Conservation (phyloP, 1,139 yeast species). For the Scheffersomyces quercinus region DNA sequence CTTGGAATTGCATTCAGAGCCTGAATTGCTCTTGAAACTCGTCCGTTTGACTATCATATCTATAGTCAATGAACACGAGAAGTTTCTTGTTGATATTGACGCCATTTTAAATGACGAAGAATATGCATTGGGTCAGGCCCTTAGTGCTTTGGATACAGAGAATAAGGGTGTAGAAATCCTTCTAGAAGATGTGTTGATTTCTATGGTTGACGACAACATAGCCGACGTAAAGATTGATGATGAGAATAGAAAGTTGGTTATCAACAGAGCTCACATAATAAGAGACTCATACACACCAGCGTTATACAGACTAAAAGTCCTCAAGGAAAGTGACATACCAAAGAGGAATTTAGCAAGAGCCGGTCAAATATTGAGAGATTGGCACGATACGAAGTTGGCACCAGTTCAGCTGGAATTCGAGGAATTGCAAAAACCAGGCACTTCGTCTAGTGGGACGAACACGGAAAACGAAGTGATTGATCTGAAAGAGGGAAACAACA, state of each 20-base stretch:
- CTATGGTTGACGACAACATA: conserved; percentile 24
- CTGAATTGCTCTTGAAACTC: conserved; percentile 20
- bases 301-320: conserved; percentile 19
- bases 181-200: conserved; percentile 22
- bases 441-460: too few species aligned
- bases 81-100: conserved; percentile 15
- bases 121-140: conserved; percentile 22
- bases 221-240: conserved; percentile 34
- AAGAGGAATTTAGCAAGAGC: conserved; percentile 19
- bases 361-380: conserved; percentile 14
- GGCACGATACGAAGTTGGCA: conserved; percentile 22
- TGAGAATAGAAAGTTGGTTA: conserved; percentile 15
- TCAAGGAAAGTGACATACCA: conserved; percentile 24
- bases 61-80: conserved; percentile 25
- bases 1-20: conserved; percentile 13
- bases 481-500: background rate
- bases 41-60: conserved; percentile 29
- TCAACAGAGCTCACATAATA: conserved; percentile 18
- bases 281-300: conserved; percentile 34
- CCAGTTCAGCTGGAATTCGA: conserved; percentile 12
- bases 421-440: background rate
- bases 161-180: conserved; percentile 4
- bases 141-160: conserved; percentile 6
- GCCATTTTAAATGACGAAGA: conserved; percentile 14
- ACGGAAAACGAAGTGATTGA: too few species aligned